Conservation (phyloP, 495 filamentous ascomycete genomes). For the Tuber magnatum region DNA sequence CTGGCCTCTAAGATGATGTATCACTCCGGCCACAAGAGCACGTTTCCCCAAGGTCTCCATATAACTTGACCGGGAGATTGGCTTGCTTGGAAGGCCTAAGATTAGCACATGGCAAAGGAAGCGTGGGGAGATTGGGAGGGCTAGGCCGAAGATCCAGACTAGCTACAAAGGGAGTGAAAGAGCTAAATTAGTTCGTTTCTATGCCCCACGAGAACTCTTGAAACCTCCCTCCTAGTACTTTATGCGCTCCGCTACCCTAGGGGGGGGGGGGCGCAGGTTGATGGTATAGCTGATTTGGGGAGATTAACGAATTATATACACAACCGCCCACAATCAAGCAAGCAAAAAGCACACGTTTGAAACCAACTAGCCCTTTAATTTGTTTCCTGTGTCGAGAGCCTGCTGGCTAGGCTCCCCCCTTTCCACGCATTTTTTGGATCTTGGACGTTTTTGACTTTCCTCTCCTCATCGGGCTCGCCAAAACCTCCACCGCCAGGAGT, state of each 20-base stretch:
- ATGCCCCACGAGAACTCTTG: not conserved
- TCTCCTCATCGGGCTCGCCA: slow-evolving; percentile 53
- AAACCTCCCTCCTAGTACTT: not conserved
- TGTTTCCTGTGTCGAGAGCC: slow-evolving; percentile 47
- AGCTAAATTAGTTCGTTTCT: not conserved
- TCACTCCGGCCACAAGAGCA: not conserved
- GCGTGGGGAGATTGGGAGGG: too few relatives aligned
- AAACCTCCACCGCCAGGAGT: slow-evolving; percentile 71
- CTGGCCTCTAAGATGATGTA: too few relatives aligned
- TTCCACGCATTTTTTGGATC: slow-evolving; percentile 57
- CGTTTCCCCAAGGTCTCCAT: not conserved
- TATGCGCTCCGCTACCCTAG: not conserved
- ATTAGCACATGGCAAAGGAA: too few relatives aligned
- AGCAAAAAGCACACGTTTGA: not conserved
- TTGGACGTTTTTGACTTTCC: slow-evolving; percentile 39
- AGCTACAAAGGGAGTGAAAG: not conserved
- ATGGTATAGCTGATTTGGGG: not conserved
- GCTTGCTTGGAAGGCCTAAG: too few relatives aligned
- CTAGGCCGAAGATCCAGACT: not conserved
- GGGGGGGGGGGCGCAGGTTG: not conserved
- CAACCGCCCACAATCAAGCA: not conserved
- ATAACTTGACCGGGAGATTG: too few relatives aligned
- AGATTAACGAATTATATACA: not conserved
- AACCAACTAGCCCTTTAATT: slow-evolving; percentile 17
- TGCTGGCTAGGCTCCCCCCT: slow-evolving; percentile 53